Percentiles rank a stretch among this genome's conserved stretches.
These are phyloP conservation scores for Phytophthora citricola DNA, from an alignment of 352 stramenopile species.

Conservation along the genomic window DNA sequence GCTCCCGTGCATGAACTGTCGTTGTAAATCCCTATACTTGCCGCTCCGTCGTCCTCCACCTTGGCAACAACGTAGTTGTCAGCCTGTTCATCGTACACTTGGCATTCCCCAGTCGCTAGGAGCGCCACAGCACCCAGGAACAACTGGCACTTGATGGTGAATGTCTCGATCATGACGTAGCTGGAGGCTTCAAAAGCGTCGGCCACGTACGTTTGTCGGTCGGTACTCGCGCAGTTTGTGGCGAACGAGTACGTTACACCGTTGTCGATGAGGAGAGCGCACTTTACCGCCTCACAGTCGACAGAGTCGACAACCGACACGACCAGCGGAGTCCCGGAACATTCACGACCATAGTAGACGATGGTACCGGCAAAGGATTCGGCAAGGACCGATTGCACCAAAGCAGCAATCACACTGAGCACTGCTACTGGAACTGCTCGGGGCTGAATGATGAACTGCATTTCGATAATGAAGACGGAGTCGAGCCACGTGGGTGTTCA, in stretches of 20 bases:
- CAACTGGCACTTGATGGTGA: constrained; percentile 6
- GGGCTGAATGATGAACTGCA: constrained; percentile 9
- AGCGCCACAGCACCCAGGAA: constrained; percentile 25
- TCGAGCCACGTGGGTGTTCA: constrained; percentile 17
- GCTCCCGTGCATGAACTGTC: constrained; percentile 18
- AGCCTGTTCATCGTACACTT: constrained; percentile 17
- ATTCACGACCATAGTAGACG: constrained; percentile 20
- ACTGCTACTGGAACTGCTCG: background rate
- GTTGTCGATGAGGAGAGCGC: constrained; percentile 15
- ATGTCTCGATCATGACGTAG: constrained; percentile 33
- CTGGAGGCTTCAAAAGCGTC: constrained; percentile 15
- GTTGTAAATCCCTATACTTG: constrained; percentile 20
- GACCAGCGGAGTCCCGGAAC: constrained; percentile 28
- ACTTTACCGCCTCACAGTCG: constrained; percentile 18
- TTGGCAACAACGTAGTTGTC: constrained; percentile 18
- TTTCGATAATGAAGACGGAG: constrained; percentile 8
- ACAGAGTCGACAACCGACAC: constrained; percentile 16
- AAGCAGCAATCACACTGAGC: constrained; percentile 23
- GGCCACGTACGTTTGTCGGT: constrained; percentile 19
- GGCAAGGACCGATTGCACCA: background rate
- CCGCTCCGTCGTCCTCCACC: constrained; percentile 29
- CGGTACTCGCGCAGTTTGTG: constrained; percentile 12
- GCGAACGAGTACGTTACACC: constrained; percentile 14
- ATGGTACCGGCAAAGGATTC: constrained; percentile 13
- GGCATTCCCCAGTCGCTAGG: constrained; percentile 17